Evolutionary conservation across 2,329 filamentous ascomycete species (phyloP), one percentile per base, ranked within the genome.

Genomic region (Cyclaneusma minus): DNA sequence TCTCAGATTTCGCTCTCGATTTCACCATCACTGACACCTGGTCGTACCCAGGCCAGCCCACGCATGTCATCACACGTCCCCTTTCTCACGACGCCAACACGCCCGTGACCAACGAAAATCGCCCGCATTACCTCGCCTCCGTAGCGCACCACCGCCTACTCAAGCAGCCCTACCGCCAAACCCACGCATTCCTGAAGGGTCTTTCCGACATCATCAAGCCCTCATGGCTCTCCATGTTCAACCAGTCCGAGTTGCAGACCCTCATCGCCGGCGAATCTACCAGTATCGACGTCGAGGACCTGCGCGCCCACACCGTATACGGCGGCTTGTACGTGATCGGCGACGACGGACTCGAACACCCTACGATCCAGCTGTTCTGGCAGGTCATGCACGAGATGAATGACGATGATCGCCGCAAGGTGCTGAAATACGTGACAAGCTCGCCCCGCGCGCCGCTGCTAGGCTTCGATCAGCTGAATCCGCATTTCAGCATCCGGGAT

Each of bases 161-260:
- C 29, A 62, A 68, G 2, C 89, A 95, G 45, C 80, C 82, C 1
- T 66, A 67, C 25, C 55, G 62, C n/a, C 84, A 94, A 45, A 94
- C 85, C 1, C 65, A 72, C 13, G 83, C 84, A 2, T 98, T 98
- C 49, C 64, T 98, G 6, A 72, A 72, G 29, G 89, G 89, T 0
- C 68, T 98, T 2, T 72, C 79, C 13, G 64, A 75, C 36, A 92
- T 98, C 45, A 89, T 98, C 37, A 77, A 85, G 31, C 85, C 87
- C 0, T 70, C 71, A 3, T 98, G 89, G 89, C 65, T 98, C 4
- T 84, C 78, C 42, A 95, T 98, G 89, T 98, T 98, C 60, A 98
- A 98, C 50, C 87, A 94, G 49, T 71, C 71, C 3, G 89, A 98
- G 49, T 65, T 98, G 4, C 89, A 95, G 53, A 89, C 82, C 2